A percentile compares a stretch with the other conserved stretches of the same genome.
Conservation (phyloP, 2,329 filamentous ascomycete species). For the Lasiodiplodia gonubiensis region DNA sequence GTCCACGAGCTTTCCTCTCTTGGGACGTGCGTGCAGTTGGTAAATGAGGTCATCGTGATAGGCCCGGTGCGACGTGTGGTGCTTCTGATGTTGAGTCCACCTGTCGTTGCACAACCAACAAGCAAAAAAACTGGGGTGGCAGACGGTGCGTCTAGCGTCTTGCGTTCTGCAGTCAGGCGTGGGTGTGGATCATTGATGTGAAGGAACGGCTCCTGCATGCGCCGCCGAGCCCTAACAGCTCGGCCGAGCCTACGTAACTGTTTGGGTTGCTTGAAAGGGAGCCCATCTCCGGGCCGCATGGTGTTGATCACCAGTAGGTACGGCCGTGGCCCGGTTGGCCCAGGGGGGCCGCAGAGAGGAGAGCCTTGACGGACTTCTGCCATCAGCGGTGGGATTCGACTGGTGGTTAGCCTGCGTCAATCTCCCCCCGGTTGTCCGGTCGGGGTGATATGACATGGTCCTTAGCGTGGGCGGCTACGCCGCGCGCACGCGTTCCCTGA, state of each 20-base stretch:
- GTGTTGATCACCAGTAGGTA: slow-evolving; percentile 23
- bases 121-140: background rate
- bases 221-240: slow-evolving; percentile 24
- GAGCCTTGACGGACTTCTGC: slow-evolving; percentile 21
- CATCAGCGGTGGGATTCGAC: slow-evolving; percentile 11
- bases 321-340: slow-evolving; percentile 3
- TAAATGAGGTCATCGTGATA: slow-evolving; percentile 3
- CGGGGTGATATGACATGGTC: slow-evolving; percentile 19
- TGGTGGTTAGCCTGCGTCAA: slow-evolving; percentile 4
- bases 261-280: slow-evolving; percentile 13
- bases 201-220: slow-evolving; percentile 28
- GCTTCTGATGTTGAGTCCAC: background rate
- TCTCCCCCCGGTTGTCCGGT: slow-evolving; percentile 6
- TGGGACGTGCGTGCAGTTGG: background rate
- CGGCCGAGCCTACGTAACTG: slow-evolving; percentile 28
- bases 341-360: slow-evolving; percentile 3
- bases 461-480: slow-evolving; percentile 9
- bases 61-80: slow-evolving; percentile 3
- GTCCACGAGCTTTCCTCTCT: background rate
- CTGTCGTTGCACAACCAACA: slow-evolving; percentile 7
- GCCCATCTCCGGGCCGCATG: slow-evolving; percentile 14
- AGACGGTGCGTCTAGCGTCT: slow-evolving; percentile 19
- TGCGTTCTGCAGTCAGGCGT: slow-evolving; percentile 17
- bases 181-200: slow-evolving; percentile 22
- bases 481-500: background rate